Evolutionary conservation across 2,329 filamentous ascomycete genomes (phyloP).

Genomic region (Colletotrichum graminicola): DNA sequence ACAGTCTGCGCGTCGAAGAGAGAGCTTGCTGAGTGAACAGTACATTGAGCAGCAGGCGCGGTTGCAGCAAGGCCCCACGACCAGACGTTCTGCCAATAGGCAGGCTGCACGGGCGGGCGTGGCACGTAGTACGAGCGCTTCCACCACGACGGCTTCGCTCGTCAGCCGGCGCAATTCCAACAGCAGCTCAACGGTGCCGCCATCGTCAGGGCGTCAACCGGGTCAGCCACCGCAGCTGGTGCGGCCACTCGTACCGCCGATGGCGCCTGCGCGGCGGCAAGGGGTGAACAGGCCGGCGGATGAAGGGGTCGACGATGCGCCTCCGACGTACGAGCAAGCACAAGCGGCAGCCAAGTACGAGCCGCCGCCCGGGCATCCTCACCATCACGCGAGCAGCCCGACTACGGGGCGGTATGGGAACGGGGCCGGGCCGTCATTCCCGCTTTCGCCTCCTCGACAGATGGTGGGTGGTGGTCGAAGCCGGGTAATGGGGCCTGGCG

Average conservation of each 20-base stretch:
- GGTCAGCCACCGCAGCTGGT: conserved; percentile 53
- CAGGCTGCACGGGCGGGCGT: conserved; percentile 41
- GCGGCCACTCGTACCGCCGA: conserved; percentile 60
- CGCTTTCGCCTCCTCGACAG: conserved; percentile 25
- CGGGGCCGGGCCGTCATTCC: conserved; percentile 31
- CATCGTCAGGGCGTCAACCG: conserved; percentile 31
- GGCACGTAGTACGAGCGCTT: conserved; percentile 32
- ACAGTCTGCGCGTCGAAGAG: conserved; percentile 72
- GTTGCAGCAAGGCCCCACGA: conserved; percentile 46
- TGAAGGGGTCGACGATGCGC: conserved; percentile 62
- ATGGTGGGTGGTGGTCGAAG: conserved; percentile 36
- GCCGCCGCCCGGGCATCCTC: conserved; percentile 65
- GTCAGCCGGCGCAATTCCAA: conserved; percentile 35
- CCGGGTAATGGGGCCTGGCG: conserved; percentile 32
- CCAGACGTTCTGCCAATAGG: conserved; percentile 44
- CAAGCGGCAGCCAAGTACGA: conserved; percentile 64
- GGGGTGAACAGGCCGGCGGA: conserved; percentile 54
- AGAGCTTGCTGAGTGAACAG: conserved; percentile 76
- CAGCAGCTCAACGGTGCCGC: conserved; percentile 36
- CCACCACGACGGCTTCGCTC: conserved; percentile 24
- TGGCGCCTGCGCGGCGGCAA: conserved; percentile 53
- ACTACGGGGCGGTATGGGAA: conserved; percentile 39
- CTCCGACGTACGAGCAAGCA: conserved; percentile 70
- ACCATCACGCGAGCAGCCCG: conserved; percentile 58
- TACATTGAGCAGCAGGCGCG: conserved; percentile 75